Conservation (phyloP, 1,284 basidiomycete species). For the Ustilago curta region DNA sequence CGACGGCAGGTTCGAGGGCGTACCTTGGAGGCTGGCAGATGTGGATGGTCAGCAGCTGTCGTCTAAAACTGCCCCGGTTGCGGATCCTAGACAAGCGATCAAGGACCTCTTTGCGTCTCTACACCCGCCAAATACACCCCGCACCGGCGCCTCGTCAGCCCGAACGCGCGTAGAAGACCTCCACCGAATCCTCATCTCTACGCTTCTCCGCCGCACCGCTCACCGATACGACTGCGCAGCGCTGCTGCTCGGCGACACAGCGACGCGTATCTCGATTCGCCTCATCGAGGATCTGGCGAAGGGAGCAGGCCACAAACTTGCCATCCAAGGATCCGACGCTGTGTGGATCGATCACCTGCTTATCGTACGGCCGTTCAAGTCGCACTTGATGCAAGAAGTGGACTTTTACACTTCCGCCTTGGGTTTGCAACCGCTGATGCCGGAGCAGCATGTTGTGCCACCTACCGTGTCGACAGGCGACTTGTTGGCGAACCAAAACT, state of each 20-base stretch:
- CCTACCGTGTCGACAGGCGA: constrained; percentile 12
- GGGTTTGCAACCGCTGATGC: constrained; percentile 22
- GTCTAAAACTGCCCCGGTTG: not conserved
- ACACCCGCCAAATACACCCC: constrained; percentile 39
- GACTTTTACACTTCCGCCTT: constrained; percentile 42
- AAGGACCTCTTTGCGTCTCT: constrained; percentile 37
- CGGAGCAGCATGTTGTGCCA: constrained; percentile 33
- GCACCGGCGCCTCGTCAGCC: constrained; percentile 47
- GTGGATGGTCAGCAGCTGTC: constrained; percentile 23
- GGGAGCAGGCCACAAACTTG: constrained; percentile 63
- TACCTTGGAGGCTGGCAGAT: constrained; percentile 11
- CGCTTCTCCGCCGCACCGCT: constrained; percentile 48
- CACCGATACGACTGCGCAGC: constrained; percentile 38
- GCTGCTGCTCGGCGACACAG: constrained; percentile 56
- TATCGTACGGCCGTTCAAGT: constrained; percentile 53
- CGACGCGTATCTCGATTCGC: constrained; percentile 54
- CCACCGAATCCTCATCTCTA: constrained; percentile 44
- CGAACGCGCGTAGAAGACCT: constrained; percentile 62
- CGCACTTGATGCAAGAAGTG: constrained; percentile 50
- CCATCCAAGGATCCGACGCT: constrained; percentile 53
- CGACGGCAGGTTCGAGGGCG: not conserved
- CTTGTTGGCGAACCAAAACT: constrained; percentile 9
- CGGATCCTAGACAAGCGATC: constrained; percentile 27
- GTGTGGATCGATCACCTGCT: constrained; percentile 57
- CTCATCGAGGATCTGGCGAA: constrained; percentile 59